Conservation (phyloP, 2,329 filamentous ascomycete species). For the Alternaria brassicae region DNA sequence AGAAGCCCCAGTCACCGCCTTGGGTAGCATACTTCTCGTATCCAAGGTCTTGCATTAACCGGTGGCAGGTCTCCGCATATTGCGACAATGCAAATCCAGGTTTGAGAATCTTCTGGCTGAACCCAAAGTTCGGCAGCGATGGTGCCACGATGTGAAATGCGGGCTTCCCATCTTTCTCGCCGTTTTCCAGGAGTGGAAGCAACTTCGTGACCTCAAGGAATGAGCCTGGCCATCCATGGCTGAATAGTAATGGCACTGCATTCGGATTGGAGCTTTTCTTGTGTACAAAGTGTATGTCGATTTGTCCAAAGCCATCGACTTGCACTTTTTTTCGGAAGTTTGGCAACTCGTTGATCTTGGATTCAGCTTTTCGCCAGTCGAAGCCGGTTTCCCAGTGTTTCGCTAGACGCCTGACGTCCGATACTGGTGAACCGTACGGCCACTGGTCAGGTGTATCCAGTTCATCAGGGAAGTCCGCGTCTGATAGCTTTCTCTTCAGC, state of each 20-base stretch:
- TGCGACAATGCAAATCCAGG: constrained; percentile 65
- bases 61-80: constrained; percentile 70
- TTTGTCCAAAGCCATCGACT: constrained; percentile 64
- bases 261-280: constrained; percentile 58
- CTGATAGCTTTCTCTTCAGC: constrained; percentile 64
- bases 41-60: constrained; percentile 72
- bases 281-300: constrained; percentile 71
- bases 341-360: constrained; percentile 65
- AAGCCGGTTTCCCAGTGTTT: constrained; percentile 64
- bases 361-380: constrained; percentile 69
- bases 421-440: constrained; percentile 67
- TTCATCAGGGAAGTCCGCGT: constrained; percentile 65
- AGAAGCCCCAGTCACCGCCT: constrained; percentile 75
- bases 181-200: constrained; percentile 54
- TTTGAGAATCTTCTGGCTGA: constrained; percentile 59
- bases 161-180: constrained; percentile 48
- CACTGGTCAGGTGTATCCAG: constrained; percentile 55
- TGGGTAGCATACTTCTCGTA: constrained; percentile 65
- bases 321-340: constrained; percentile 64
- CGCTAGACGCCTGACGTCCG: constrained; percentile 66
- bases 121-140: constrained; percentile 64
- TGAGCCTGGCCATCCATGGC: constrained; percentile 75
- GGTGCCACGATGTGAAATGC: constrained; percentile 63
- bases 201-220: constrained; percentile 72
- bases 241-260: constrained; percentile 71